phyloP scores from a whole-genome alignment of 2,329 filamentous ascomycete genomes.

The Purpureocillium lavendulum region DNA sequence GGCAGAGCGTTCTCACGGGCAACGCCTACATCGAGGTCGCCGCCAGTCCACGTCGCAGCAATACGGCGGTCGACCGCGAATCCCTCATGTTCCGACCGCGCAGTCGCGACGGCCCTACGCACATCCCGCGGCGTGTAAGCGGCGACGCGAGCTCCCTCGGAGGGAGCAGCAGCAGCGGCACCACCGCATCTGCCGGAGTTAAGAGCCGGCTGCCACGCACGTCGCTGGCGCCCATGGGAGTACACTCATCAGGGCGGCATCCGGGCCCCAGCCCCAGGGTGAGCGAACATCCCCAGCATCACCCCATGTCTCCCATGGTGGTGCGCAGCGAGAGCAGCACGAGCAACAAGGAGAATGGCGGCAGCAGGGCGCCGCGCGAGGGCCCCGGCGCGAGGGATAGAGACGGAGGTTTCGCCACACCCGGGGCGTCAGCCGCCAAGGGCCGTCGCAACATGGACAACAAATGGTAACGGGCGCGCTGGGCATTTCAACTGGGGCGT shows the following conservation, averaged over 20 bases:
- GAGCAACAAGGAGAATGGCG: conserved; percentile 29
- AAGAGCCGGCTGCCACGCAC: conserved; percentile 33
- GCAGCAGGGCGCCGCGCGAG: neutral
- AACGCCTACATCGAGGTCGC: conserved; percentile 46
- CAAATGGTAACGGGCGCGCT: no score
- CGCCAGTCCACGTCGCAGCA: conserved; percentile 34
- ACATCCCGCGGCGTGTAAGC: conserved; percentile 33
- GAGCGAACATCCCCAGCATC: neutral
- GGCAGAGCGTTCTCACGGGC: conserved; percentile 20
- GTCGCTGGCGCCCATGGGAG: conserved; percentile 18
- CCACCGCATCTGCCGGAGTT: conserved; percentile 4
- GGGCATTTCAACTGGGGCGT: no score
- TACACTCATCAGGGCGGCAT: neutral
- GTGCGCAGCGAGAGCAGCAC: conserved; percentile 23
- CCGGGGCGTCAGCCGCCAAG: no score
- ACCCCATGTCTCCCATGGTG: no score
- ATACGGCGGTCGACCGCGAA: conserved; percentile 32
- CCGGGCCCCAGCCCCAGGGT: neutral
- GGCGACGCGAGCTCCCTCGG: conserved; percentile 25
- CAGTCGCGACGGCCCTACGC: conserved; percentile 32
- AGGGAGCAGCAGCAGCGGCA: conserved; percentile 9
- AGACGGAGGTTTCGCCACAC: no score
- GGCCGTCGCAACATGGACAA: no score
- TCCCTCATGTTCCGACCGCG: conserved; percentile 30
- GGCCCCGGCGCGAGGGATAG: neutral